A percentile compares a stretch with the other conserved stretches of the same genome.
Evolutionary conservation across 2,329 filamentous ascomycete species (phyloP).

Genomic region (Neofusicoccum parvum): DNA sequence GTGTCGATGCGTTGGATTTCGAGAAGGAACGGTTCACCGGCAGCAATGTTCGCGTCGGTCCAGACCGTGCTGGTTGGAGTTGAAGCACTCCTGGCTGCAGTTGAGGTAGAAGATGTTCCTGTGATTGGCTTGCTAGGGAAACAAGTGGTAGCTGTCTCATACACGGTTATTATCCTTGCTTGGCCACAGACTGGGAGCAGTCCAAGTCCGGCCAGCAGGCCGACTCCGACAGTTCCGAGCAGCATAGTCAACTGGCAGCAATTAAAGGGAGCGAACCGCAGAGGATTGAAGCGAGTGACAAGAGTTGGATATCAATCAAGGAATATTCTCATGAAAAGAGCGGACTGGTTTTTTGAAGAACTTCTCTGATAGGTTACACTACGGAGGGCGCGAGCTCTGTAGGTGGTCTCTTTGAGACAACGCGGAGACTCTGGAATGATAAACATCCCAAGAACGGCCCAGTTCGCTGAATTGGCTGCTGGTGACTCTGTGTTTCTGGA

Average conservation of each 20-base stretch:
- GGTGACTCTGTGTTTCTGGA: neutral
- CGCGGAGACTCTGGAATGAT: neutral
- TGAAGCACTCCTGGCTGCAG: neutral
- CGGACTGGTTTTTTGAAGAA: neutral
- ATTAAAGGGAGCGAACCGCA: neutral
- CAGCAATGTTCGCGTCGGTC: neutral
- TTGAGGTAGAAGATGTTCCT: neutral
- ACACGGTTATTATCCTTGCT: neutral
- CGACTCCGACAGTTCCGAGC: neutral
- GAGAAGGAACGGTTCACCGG: neutral
- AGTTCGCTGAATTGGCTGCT: neutral
- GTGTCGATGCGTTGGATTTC: conserved; percentile 24
- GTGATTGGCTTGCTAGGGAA: neutral
- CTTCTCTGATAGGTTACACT: neutral
- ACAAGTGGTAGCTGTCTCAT: neutral
- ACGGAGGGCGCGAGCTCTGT: neutral
- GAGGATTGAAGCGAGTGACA: neutral
- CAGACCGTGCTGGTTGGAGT: neutral
- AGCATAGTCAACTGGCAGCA: neutral
- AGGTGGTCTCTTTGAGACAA: neutral
- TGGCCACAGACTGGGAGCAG: neutral
- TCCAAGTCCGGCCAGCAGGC: neutral
- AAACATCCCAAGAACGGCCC: neutral
- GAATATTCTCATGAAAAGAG: neutral
- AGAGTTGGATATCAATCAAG: neutral